phyloP scores from a whole-genome alignment of 2,329 filamentous ascomycete genomes.

The Aspergillus arachidicola region DNA sequence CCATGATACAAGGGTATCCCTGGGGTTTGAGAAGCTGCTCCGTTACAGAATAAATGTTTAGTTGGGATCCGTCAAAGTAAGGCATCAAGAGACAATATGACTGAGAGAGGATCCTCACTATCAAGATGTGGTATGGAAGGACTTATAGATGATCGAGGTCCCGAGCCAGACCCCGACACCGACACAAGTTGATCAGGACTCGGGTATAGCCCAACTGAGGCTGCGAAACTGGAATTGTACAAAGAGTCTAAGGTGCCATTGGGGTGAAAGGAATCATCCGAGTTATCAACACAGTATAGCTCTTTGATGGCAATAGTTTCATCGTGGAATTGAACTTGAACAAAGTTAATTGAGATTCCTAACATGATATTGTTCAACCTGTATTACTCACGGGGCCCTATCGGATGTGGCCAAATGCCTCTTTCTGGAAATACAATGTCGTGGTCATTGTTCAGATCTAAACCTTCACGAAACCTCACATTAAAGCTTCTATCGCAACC shows the following conservation, averaged over 20 bases:
- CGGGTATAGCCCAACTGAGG: not conserved
- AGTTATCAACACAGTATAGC: slow-evolving; percentile 12
- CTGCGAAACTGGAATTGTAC: not conserved
- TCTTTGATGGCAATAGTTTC: slow-evolving; percentile 23
- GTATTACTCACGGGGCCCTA: slow-evolving; percentile 18
- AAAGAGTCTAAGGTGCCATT: not conserved
- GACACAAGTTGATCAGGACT: not conserved
- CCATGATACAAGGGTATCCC: not conserved
- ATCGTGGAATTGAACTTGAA: slow-evolving; percentile 26
- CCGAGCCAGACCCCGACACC: not conserved
- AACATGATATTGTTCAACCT: not conserved
- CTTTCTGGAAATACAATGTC: slow-evolving; percentile 20
- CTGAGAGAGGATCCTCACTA: too few species aligned
- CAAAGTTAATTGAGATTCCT: not conserved
- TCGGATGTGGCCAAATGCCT: slow-evolving; percentile 18
- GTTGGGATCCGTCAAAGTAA: not conserved
- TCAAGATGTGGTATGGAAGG: not conserved
- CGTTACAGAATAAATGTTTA: not conserved
- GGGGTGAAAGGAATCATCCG: not conserved
- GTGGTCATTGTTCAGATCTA: slow-evolving; percentile 15
- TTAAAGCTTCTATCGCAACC: slow-evolving; percentile 23
- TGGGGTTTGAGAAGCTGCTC: not conserved
- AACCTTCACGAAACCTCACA: slow-evolving; percentile 25
- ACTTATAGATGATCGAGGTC: not conserved
- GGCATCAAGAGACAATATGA: not conserved